phyloP scores from a whole-genome alignment of 768 basidiomycete species.

The Scleroderma citrinum region DNA sequence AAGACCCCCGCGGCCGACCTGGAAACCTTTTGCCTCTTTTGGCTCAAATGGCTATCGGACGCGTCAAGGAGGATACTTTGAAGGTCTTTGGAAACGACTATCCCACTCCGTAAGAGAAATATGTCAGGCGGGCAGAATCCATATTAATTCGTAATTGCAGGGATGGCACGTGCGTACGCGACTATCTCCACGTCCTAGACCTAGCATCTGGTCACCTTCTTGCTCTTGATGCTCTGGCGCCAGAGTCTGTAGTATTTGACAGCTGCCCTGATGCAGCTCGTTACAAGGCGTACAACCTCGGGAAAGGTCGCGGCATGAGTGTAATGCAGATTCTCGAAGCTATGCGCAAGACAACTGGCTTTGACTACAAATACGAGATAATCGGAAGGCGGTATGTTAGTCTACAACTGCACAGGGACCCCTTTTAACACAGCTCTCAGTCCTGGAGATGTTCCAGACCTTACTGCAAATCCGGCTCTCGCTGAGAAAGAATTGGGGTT shows the following conservation, averaged over 20 bases:
- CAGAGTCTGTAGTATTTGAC: constrained; percentile 52
- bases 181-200: constrained; percentile 91
- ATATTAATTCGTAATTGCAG: constrained; percentile 30
- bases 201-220: constrained; percentile 91
- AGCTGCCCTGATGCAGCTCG: constrained; percentile 47
- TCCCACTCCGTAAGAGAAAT: constrained; percentile 71
- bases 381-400: constrained; percentile 77
- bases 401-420: background rate
- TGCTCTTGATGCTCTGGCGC: constrained; percentile 76
- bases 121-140: too few species aligned
- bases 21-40: constrained; percentile 92
- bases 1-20: constrained; percentile 93
- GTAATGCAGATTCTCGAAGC: constrained; percentile 93
- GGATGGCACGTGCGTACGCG: constrained; percentile 97
- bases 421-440: constrained; percentile 34
- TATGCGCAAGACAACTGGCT: constrained; percentile 88
- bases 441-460: constrained; percentile 91
- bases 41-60: constrained; percentile 91
- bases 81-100: constrained; percentile 97
- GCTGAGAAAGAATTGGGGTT: constrained; percentile 94
- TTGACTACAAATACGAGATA: constrained; percentile 83
- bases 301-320: constrained; percentile 86
- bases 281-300: constrained; percentile 95
- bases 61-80: constrained; percentile 64
- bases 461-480: constrained; percentile 88